Percentiles rank a stretch among this genome's conserved stretches.
Evolutionary conservation across 345 rosid species (phyloP).

Genomic region (Schrenkiella parvula): DNA sequence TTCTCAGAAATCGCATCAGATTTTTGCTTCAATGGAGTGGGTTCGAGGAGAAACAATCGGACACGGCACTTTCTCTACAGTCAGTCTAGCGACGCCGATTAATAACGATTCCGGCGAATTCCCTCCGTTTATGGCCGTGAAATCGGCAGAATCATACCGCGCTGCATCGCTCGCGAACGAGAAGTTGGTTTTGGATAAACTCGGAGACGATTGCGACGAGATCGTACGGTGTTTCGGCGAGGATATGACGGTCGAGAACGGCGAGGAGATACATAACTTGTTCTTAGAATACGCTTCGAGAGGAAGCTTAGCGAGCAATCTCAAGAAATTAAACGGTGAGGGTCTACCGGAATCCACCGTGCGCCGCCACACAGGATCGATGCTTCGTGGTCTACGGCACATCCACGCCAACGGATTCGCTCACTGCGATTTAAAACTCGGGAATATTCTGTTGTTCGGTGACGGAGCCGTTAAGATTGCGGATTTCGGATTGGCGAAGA

Average conservation of each 20-base stretch:
- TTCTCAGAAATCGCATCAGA: background rate
- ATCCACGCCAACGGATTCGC: constrained; percentile 64
- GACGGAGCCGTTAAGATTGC: constrained; percentile 51
- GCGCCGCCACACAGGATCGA: constrained; percentile 38
- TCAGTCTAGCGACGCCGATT: constrained; percentile 42
- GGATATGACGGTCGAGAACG: constrained; percentile 36
- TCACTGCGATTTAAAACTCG: constrained; percentile 66
- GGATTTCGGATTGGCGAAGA: constrained; percentile 76
- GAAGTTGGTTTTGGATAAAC: constrained; percentile 35
- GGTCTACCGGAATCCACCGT: constrained; percentile 54
- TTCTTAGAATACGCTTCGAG: constrained; percentile 69
- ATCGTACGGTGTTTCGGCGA: constrained; percentile 57
- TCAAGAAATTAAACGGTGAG: constrained; percentile 35
- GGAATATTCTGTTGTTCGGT: constrained; percentile 51
- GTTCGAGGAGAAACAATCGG: constrained; percentile 64
- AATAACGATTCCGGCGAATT: background rate
- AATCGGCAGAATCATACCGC: constrained; percentile 43
- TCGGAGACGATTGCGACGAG: constrained; percentile 42
- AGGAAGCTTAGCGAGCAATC: constrained; percentile 52
- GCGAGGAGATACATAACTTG: constrained; percentile 50
- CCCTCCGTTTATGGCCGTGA: constrained; percentile 59
- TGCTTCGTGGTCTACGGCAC: constrained; percentile 54
- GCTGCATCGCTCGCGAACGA: constrained; percentile 51
- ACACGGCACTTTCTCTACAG: constrained; percentile 61
- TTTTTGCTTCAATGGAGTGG: constrained; percentile 49